Evolutionary conservation across 345 rosid species (phyloP), one percentile per base, ranked within the genome.

Genomic region (Lagerstroemia speciosa): DNA sequence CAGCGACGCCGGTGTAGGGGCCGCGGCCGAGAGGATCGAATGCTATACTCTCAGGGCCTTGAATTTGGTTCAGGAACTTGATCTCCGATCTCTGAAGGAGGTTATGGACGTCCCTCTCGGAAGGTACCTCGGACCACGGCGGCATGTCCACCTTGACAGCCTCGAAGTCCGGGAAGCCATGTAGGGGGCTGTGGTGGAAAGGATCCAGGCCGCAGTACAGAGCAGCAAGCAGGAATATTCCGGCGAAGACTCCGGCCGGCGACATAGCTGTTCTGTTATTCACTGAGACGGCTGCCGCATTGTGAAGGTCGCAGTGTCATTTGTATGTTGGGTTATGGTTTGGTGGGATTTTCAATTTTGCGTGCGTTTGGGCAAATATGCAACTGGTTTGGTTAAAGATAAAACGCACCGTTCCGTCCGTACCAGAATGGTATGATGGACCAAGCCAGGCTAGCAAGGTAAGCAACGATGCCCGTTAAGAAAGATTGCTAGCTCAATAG

Each of bases 1-100:
- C 97, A 57, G 98, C 98, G 37, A 93, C 86, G 32, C 97, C 98
- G 0, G 97, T 85, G 68, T 91, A 93, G 16, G 97, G 97, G 8
- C 97, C 98, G n/a, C 96, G 89, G 41, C 97, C 96, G 32, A 67
- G 89, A 11, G 91, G 85, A 69, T 93, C 96, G 73, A 93, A 93
- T 8, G 89, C 89, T 57, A 93, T 45, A 80, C 98, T 93, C 81
- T 93, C 98, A 5, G 98, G 98, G 22, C 98, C 98, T 73, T 93
- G 98, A 71, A 91, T 48, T 63, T 93, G 85, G 78, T 86, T 75
- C 69, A 76, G 52, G 75, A 91, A 89, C 89, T 75, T 89, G 75
- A 91, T 82, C 62, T 87, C 85, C 0, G 97, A 91, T n/a, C 67
- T 81, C 78, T 89, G 96, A 11, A 93, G 88, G 74, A 83, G 82